Evolutionary conservation across 306 rosid genomes (phyloP).

Genomic region (Cicer pinnatifidum): DNA sequence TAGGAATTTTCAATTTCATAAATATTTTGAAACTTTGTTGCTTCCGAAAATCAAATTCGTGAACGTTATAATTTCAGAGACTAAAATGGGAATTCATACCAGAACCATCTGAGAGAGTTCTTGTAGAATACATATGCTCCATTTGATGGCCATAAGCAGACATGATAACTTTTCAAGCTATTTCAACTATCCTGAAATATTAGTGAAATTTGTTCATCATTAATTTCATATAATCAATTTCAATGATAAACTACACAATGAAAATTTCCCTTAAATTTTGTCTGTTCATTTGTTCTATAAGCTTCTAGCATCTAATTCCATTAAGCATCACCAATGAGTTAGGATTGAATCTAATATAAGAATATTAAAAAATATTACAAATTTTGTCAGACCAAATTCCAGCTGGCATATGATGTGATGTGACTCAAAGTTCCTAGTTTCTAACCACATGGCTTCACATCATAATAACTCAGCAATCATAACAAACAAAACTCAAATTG

Average conservation of each 20-base stretch:
- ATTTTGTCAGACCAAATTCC: too few relatives aligned
- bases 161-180: constrained; percentile 37
- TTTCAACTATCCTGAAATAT: constrained; percentile 50
- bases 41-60: neutral
- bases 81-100: constrained; percentile 45
- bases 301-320: too few relatives aligned
- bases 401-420: too few relatives aligned
- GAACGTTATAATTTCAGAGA: neutral
- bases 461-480: neutral
- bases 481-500: neutral
- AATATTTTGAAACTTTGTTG: neutral
- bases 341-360: too few relatives aligned
- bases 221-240: constrained; percentile 22
- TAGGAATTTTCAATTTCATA: neutral
- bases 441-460: constrained; percentile 4
- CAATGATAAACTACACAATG: neutral
- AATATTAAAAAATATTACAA: too few relatives aligned
- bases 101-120: constrained; percentile 63
- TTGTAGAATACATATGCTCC: constrained; percentile 69
- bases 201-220: constrained; percentile 34
- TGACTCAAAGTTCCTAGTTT: neutral
- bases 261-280: too few relatives aligned
- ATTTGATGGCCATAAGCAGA: constrained; percentile 78
- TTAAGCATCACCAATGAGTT: too few relatives aligned
- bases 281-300: too few relatives aligned